Base-by-base conservation (phyloP, 202 grass and related monocot genomes). In the Hordeum pubiflorum region DNA sequence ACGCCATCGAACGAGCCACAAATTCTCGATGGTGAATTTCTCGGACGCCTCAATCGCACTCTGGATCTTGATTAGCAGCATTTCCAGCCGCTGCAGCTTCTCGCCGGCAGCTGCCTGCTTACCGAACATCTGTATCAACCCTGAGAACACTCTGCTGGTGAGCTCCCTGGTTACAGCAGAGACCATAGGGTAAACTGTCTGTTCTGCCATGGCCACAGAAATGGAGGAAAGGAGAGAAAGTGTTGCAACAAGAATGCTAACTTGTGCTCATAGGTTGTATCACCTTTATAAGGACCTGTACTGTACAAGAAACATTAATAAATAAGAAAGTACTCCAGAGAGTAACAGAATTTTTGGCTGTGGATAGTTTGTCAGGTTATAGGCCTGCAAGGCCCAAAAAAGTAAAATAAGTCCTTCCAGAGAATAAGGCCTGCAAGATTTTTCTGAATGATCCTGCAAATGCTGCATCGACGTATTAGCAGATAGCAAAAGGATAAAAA, bases 11-110 rank as follows among this genome's bases (percentile, higher is more conserved):
- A 76, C 7, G 55, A 86, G 67, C 31, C 17, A 10, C 15, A 27
- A 5, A 69, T 31, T 75, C 74, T 69, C 9, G 39, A 69, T 44
- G 57, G 14, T 18, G 34, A 21, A 6, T 23, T 7, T 78, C 39
- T 83, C 61, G 0, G 75, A 82, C 2, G 4, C 68, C 74, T 77
- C 12, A 10, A 87, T 24, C 0, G 75, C 61, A 20, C 79, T 69
- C 39, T 13, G 33, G 27, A 80, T 75, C 69, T 39, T 64, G 27
- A 76, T 43, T 9, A 70, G 60, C 40, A 79, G 52, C 44, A 46
- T 46, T 57, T 68, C 37, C 74, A 86, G 74, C 14, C 74, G 60
- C 37, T 27, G 73, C 58, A 86, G 64, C 58, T 75, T 79, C 50
- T 86, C 75, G 0, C 58, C 58, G 0, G 61, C 63, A 66, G 63